Evolutionary conservation across 2,329 filamentous ascomycete genomes (phyloP).

Genomic region (Cylindrodendrum hubeiense): DNA sequence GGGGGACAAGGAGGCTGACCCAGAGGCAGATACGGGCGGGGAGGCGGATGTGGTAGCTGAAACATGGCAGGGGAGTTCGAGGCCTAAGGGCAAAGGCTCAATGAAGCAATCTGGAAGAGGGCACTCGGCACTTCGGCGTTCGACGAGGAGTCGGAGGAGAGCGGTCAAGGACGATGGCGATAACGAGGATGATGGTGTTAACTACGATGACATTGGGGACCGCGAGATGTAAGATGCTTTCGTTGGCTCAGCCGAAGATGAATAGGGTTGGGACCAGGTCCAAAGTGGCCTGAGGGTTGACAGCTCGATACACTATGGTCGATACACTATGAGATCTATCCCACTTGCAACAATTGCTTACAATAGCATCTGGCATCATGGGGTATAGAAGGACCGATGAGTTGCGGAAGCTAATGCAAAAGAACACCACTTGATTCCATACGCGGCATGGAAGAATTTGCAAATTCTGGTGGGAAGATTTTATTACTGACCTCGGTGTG

Average conservation of each 20-base stretch:
- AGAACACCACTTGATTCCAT: background rate
- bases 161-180: constrained; percentile 29
- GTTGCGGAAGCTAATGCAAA: background rate
- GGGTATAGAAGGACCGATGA: constrained; percentile 3
- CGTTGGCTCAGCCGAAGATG: constrained; percentile 21
- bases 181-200: constrained; percentile 16
- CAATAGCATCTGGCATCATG: background rate
- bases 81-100: background rate
- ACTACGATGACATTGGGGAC: background rate
- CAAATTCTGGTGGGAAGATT: background rate
- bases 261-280: constrained; percentile 5
- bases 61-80: background rate
- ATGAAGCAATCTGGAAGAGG: background rate
- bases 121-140: constrained; percentile 30
- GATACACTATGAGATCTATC: background rate
- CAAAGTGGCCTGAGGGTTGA: background rate
- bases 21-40: background rate
- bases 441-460: constrained; percentile 1
- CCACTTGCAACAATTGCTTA: background rate
- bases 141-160: constrained; percentile 33
- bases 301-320: background rate
- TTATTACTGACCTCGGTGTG: background rate
- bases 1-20: background rate
- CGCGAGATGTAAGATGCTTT: constrained; percentile 27
- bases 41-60: background rate